Conservation (phyloP, 2,329 filamentous ascomycete species). For the Colletotrichum sansevieriae region DNA sequence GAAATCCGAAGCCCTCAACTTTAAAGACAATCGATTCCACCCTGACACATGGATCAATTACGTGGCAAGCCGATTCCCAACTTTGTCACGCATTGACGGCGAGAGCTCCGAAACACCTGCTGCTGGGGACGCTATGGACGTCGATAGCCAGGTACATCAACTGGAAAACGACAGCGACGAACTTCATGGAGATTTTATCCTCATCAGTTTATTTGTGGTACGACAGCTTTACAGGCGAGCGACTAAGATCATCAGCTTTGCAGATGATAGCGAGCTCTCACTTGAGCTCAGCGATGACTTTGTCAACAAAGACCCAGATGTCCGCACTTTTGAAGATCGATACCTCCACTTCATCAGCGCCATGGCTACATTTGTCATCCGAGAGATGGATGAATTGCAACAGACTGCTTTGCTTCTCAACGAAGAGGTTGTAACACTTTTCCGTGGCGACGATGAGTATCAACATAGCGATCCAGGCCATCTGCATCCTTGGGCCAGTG, state of each 20-base stretch:
- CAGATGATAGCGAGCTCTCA: constrained; percentile 42
- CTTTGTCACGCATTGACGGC: constrained; percentile 27
- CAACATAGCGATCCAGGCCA: constrained; percentile 11
- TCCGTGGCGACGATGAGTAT: constrained; percentile 46
- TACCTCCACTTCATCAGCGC: constrained; percentile 54
- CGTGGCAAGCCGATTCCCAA: constrained; percentile 28
- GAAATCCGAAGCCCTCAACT: constrained; percentile 22
- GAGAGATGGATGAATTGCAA: constrained; percentile 54
- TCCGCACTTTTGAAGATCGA: constrained; percentile 46
- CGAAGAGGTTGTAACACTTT: constrained; percentile 53
- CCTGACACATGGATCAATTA: constrained; percentile 35
- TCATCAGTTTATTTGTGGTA: constrained; percentile 54
- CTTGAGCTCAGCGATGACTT: constrained; percentile 53
- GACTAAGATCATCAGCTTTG: constrained; percentile 47
- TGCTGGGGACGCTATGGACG: constrained; percentile 18
- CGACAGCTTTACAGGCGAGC: constrained; percentile 58
- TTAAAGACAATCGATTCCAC: constrained; percentile 30
- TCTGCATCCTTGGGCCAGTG: constrained; percentile 28
- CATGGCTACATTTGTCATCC: constrained; percentile 53
- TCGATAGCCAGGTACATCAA: constrained; percentile 16
- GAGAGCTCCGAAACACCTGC: constrained; percentile 1
- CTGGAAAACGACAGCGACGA: constrained; percentile 43
- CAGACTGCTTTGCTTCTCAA: constrained; percentile 51
- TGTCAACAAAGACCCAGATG: constrained; percentile 41
- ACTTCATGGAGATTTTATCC: constrained; percentile 54